phyloP scores from a whole-genome alignment of 2,329 filamentous ascomycete genomes.

The Scopulariopsis brevicaulis region DNA sequence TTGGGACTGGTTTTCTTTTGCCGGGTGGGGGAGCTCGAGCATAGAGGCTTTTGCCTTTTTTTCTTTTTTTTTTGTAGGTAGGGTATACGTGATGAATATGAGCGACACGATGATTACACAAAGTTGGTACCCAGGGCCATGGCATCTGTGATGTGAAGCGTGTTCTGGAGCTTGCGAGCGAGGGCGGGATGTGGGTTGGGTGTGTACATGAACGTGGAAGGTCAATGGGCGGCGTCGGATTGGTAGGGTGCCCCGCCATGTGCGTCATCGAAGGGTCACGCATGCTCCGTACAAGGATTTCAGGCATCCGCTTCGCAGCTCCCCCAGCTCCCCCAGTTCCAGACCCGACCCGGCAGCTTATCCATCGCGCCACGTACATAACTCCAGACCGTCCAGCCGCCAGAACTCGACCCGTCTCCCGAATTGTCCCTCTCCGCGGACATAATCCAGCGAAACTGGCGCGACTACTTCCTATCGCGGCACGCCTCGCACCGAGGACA shows the following conservation, averaged over 20 bases:
- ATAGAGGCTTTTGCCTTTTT: neutral
- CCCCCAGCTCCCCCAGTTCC: neutral
- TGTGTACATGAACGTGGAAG: too few species aligned
- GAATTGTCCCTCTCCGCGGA: neutral
- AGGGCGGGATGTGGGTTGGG: neutral
- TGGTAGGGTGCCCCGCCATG: neutral
- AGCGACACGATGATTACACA: neutral
- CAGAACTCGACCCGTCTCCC: neutral
- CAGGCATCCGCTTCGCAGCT: neutral
- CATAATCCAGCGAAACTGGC: neutral
- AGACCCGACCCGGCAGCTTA: neutral
- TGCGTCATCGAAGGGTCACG: neutral
- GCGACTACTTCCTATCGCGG: neutral
- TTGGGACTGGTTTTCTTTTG: neutral
- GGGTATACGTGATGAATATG: slow-evolving; percentile 1
- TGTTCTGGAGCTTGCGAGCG: neutral
- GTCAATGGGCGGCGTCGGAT: neutral
- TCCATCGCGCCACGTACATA: neutral
- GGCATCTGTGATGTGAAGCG: neutral
- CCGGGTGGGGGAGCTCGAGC: neutral
- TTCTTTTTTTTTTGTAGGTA: neutral
- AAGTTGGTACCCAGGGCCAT: neutral
- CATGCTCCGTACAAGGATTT: neutral
- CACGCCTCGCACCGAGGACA: neutral
- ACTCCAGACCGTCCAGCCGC: neutral